phyloP scores from a whole-genome alignment of 1,139 yeast genomes.

The Lodderomyces metapsilosis region DNA sequence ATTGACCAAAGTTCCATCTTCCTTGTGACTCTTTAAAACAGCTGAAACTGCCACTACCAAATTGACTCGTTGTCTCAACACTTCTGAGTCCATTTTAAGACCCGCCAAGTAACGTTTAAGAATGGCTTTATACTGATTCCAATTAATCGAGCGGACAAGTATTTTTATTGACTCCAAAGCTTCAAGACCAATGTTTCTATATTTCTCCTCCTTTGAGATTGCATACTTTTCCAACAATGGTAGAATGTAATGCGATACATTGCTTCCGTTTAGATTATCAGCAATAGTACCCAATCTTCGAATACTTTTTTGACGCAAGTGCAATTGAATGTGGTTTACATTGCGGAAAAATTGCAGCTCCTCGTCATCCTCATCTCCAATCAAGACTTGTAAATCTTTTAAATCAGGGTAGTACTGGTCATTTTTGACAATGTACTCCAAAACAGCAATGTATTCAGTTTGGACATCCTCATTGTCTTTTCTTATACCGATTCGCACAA shows the following conservation, averaged over 20 bases:
- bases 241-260: conserved; percentile 74
- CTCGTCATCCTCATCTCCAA: conserved; percentile 62
- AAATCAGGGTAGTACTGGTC: conserved; percentile 53
- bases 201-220: conserved; percentile 57
- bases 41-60: conserved; percentile 64
- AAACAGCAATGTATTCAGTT: conserved; percentile 63
- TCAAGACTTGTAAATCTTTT: conserved; percentile 64
- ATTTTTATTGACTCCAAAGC: conserved; percentile 63
- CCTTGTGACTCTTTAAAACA: conserved; percentile 39
- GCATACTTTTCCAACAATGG: conserved; percentile 86
- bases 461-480: conserved; percentile 62
- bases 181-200: conserved; percentile 72
- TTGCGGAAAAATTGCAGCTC: conserved; percentile 85
- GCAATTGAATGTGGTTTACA: conserved; percentile 79
- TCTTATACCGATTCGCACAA: conserved; percentile 67
- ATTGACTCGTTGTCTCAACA: conserved; percentile 58
- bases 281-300: conserved; percentile 40
- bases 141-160: conserved; percentile 59
- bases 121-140: conserved; percentile 80
- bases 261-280: conserved; percentile 50
- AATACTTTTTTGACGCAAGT: conserved; percentile 82
- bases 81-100: conserved; percentile 48
- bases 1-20: conserved; percentile 18
- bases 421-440: conserved; percentile 60
- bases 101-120: conserved; percentile 67